These are phyloP conservation scores for Russula virescens DNA, from an alignment of 768 basidiomycete species.

Conservation along the genomic window DNA sequence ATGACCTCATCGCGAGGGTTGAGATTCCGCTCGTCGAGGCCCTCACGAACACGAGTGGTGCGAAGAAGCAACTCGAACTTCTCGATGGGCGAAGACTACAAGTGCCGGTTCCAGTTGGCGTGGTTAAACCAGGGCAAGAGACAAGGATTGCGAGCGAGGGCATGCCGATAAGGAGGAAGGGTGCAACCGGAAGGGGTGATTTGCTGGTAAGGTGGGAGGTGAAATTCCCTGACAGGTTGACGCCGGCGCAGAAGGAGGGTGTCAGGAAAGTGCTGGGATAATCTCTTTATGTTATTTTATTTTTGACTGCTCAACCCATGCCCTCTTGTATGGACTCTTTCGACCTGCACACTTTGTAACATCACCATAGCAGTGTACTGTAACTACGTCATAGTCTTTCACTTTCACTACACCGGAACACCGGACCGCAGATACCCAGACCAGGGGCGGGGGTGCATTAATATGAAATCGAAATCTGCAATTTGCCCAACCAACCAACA, in stretches of 20 bases:
- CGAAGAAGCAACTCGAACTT: slow-evolving; percentile 52
- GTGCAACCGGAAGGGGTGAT: slow-evolving; percentile 71
- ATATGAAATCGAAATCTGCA: neutral
- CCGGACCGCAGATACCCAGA: neutral
- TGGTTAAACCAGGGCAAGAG: slow-evolving; percentile 74
- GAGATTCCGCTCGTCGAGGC: slow-evolving; percentile 80
- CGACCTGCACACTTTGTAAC: neutral
- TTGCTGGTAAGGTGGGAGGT: slow-evolving; percentile 79
- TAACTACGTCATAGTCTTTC: neutral
- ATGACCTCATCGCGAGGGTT: slow-evolving; percentile 62
- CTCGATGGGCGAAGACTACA: slow-evolving; percentile 79
- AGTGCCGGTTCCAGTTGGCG: slow-evolving; percentile 55
- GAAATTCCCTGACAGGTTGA: slow-evolving; percentile 73
- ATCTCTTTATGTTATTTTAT: slow-evolving; percentile 3
- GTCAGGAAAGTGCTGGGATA: slow-evolving; percentile 59
- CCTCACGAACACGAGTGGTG: slow-evolving; percentile 49
- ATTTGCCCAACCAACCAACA: neutral
- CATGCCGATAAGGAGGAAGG: slow-evolving; percentile 85
- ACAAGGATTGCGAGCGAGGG: slow-evolving; percentile 71
- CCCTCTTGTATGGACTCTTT: neutral
- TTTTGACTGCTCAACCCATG: too few species aligned
- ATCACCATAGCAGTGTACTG: neutral
- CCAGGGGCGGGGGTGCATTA: neutral
- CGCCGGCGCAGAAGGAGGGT: slow-evolving; percentile 73
- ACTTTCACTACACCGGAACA: too few species aligned